These are phyloP conservation scores for Solanum sejunctum DNA, from an alignment of 257 asterid genomes.

Conservation along the genomic window DNA sequence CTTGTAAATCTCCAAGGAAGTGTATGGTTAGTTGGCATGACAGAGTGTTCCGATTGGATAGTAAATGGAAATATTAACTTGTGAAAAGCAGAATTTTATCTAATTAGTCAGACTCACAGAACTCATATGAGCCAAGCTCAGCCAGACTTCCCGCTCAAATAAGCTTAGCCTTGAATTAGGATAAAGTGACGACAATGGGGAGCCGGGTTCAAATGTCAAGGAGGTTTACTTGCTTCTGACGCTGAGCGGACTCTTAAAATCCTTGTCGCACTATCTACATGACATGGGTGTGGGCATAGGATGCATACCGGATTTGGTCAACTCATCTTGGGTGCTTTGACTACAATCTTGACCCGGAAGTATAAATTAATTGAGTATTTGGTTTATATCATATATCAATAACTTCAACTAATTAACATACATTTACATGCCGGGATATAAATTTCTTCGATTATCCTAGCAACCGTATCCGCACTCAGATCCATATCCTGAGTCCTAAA, in stretches of 20 bases:
- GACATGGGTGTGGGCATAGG: background rate
- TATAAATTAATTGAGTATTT: background rate
- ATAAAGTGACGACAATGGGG: background rate
- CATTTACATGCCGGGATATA: too few relatives aligned
- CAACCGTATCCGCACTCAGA: too few relatives aligned
- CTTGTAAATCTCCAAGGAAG: background rate
- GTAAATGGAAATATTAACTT: background rate
- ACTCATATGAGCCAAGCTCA: background rate
- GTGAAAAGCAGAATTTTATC: background rate
- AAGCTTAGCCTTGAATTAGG: background rate
- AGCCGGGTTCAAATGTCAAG: background rate
- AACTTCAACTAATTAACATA: too few relatives aligned
- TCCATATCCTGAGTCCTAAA: too few relatives aligned
- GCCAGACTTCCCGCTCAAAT: background rate
- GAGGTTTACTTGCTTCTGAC: background rate
- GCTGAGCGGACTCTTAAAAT: background rate
- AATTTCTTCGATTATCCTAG: too few relatives aligned
- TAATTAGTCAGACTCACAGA: background rate
- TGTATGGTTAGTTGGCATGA: background rate
- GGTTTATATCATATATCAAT: too few relatives aligned
- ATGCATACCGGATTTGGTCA: background rate
- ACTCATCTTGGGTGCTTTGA: background rate
- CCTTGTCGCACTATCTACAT: background rate
- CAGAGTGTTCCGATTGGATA: background rate
- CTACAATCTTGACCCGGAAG: background rate